Evolutionary conservation across 2,329 filamentous ascomycete species (phyloP), one percentile per base, ranked within the genome.

Genomic region (Pseudocercospora vitis): DNA sequence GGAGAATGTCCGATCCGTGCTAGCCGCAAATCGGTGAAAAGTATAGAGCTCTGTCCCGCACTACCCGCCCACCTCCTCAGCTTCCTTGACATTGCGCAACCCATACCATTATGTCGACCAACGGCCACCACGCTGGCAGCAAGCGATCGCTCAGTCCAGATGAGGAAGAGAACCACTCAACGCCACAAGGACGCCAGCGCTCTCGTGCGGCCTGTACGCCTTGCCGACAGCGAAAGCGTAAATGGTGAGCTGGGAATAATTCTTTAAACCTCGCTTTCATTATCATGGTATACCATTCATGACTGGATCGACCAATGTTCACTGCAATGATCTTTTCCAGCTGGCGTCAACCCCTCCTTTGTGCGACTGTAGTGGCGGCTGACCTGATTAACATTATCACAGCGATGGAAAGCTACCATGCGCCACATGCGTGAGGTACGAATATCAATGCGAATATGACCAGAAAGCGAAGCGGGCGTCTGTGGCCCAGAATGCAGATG

Each of bases 361-460:
- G 11, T 29, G 11, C 6, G 6, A 29, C 11, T 29, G 11, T 29
- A 11, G 6, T 29, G 26, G 6, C 11, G 24, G n/a, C 7, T 33
- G 2, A 51, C 18, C 29, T 24, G 26, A 18, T 45, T 50, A 26
- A 46, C 53, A 19, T 16, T 28, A 37, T 19, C 35, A 40, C 26
- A 63, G 65, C 58, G 67, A 70, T 53, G 68, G 68, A 35, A 53
- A 56, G 19, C 55, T 64, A 7, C 68, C 68, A 9, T 70, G 68
- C 51, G 64, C 61, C 2, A 70, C 68, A 7, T 70, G 68, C 46
- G 57, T 68, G n/a, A 63, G 68, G 16, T 70, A 70, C 52, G 68
- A 70, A 49, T 70, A 70, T 53, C 56, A 65, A 55, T 70, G 68
- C 65, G 63, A 68, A 50, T 70, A 68, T 56, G 54, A 64, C n/a